Conservation (phyloP, 2,329 filamentous ascomycete genomes). For the Phoma sp. region DNA sequence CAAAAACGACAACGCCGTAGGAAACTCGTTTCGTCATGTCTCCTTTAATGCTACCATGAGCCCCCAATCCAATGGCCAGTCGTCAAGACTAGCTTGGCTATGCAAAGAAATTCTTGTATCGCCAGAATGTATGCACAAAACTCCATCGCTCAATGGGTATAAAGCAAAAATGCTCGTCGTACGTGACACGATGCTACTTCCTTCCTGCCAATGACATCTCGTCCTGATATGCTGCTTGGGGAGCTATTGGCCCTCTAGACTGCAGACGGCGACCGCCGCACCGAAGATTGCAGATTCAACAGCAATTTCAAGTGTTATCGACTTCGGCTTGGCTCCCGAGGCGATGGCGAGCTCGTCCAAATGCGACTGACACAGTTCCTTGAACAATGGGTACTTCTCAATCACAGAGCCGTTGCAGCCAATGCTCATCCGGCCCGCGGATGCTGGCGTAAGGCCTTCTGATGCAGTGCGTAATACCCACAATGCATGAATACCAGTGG, state of each 20-base stretch:
- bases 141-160: slow-evolving; percentile 22
- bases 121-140: slow-evolving; percentile 18
- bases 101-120: slow-evolving; percentile 11
- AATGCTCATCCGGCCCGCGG: slow-evolving; percentile 56
- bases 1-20: slow-evolving; percentile 9
- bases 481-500: slow-evolving; percentile 67
- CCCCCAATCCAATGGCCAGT: slow-evolving; percentile 4
- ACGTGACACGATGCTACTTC: not conserved
- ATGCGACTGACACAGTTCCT: slow-evolving; percentile 65
- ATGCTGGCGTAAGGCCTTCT: slow-evolving; percentile 51
- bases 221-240: not conserved
- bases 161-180: slow-evolving; percentile 11
- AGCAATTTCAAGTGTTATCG: slow-evolving; percentile 70
- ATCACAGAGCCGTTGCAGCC: slow-evolving; percentile 82
- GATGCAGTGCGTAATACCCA: slow-evolving; percentile 62
- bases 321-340: slow-evolving; percentile 49
- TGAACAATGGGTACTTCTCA: slow-evolving; percentile 76
- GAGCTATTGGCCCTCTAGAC: slow-evolving; percentile 40
- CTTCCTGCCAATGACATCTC: not conserved
- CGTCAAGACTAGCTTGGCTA: not conserved
- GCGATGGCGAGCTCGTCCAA: slow-evolving; percentile 63
- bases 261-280: slow-evolving; percentile 69
- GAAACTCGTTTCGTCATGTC: slow-evolving; percentile 17
- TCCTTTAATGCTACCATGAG: slow-evolving; percentile 8
- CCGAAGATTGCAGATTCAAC: slow-evolving; percentile 77